A percentile compares a stretch with the other conserved stretches of the same genome.
These are phyloP conservation scores for Termitomyces titanicus DNA, from an alignment of 768 basidiomycete genomes.

Conservation along the genomic window DNA sequence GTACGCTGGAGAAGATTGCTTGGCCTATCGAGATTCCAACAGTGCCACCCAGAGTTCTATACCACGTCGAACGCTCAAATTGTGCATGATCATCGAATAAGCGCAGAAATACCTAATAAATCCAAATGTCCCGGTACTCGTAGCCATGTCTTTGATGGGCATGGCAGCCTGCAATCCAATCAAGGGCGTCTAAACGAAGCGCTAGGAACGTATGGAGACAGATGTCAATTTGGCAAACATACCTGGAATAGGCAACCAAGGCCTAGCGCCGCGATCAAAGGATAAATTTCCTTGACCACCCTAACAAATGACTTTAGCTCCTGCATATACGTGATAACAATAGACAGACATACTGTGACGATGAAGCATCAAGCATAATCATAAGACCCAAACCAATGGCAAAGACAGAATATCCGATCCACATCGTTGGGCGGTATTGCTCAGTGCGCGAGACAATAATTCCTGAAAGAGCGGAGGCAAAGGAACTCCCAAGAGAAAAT, in stretches of 20 bases:
- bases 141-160: constrained; percentile 86
- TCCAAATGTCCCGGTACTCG: constrained; percentile 66
- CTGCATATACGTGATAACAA: neutral
- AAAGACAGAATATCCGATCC: constrained; percentile 54
- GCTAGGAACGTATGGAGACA: neutral
- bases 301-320: constrained; percentile 27
- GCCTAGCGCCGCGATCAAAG: constrained; percentile 64
- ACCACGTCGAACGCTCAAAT: constrained; percentile 4
- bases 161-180: constrained; percentile 82
- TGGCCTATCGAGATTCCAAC: constrained; percentile 73
- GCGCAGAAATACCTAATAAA: constrained; percentile 53
- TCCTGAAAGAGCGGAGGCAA: constrained; percentile 55
- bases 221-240: constrained; percentile 6
- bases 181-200: constrained; percentile 47
- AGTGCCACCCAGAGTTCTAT: constrained; percentile 70
- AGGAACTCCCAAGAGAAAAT: constrained; percentile 59
- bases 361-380: constrained; percentile 59
- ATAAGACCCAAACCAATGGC: constrained; percentile 70
- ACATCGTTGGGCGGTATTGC: constrained; percentile 59
- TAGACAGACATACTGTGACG: constrained; percentile 43
- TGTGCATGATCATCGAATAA: constrained; percentile 1
- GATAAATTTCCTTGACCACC: constrained; percentile 61
- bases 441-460: constrained; percentile 54
- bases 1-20: constrained; percentile 61
- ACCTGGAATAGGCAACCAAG: constrained; percentile 65